phyloP scores from a whole-genome alignment of 2,329 filamentous ascomycete genomes.

The Cladorrhinum sp. region DNA sequence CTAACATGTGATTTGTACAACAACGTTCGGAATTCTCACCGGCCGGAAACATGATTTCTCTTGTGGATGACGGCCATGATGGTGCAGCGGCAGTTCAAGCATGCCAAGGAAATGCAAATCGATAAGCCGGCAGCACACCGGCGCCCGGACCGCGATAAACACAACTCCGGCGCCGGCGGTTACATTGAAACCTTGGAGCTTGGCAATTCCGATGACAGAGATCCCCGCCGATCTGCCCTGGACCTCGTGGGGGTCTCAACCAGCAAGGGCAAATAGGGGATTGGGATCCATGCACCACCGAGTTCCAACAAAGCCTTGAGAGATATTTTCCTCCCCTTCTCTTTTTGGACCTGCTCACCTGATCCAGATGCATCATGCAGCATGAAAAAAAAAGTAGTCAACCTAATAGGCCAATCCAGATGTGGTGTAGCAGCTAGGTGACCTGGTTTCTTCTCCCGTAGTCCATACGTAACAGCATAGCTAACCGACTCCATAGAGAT shows the following conservation, averaged over 20 bases:
- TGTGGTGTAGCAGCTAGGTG: background rate
- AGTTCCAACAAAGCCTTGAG: background rate
- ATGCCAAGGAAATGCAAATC: background rate
- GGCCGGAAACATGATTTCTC: background rate
- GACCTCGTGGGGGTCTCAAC: conserved; percentile 13
- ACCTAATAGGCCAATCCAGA: background rate
- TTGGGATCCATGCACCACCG: background rate
- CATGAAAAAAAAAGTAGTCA: background rate
- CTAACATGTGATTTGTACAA: background rate
- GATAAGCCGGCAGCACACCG: background rate
- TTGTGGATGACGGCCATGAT: background rate
- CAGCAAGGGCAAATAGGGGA: background rate
- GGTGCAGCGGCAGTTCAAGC: background rate
- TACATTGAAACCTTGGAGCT: conserved; percentile 5
- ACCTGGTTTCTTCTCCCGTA: background rate
- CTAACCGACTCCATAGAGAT: background rate
- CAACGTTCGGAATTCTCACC: too few species aligned
- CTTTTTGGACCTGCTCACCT: conserved; percentile 10
- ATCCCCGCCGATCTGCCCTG: background rate
- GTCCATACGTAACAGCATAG: background rate
- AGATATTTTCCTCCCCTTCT: background rate
- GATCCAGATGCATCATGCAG: conserved; percentile 10
- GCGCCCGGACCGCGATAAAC: background rate
- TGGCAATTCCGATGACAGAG: conserved; percentile 10
- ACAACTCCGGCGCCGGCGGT: conserved; percentile 18